These are phyloP conservation scores for Potentilla sterilis DNA, from an alignment of 306 rosid species.

Conservation along the genomic window DNA sequence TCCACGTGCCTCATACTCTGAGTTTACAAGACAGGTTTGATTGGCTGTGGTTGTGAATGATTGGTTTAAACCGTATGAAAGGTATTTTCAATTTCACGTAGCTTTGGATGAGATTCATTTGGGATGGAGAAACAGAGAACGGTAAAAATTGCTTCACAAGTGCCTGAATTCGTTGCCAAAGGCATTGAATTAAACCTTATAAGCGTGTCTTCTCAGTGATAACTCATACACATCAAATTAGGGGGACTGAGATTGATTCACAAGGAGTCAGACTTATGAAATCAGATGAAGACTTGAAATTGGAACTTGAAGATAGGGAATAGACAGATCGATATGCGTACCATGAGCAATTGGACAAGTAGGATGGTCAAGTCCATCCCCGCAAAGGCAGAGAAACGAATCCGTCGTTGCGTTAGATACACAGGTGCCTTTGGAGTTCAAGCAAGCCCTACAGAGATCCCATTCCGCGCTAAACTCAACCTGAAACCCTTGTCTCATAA, in stretches of 20 bases:
- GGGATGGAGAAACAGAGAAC: not conserved
- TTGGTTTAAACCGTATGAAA: too few species aligned
- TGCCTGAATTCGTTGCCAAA: too few species aligned
- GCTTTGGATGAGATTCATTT: not conserved
- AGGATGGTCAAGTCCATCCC: rapidly evolving
- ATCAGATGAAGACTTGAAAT: not conserved
- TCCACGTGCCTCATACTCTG: too few species aligned
- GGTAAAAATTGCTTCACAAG: not conserved
- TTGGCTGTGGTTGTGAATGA: too few species aligned
- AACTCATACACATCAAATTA: not conserved
- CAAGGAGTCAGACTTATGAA: not conserved
- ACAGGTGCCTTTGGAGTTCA: slow-evolving; percentile 1
- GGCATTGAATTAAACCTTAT: not conserved
- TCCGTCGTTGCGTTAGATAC: not conserved
- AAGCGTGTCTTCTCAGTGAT: not conserved
- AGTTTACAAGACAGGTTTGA: too few species aligned
- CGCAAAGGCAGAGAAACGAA: slow-evolving; percentile 8
- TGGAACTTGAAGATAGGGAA: not conserved
- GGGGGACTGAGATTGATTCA: not conserved
- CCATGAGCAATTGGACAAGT: not conserved
- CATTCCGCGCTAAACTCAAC: not conserved
- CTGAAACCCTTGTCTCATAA: slow-evolving; percentile 32
- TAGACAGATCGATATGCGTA: not conserved
- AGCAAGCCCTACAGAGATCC: slow-evolving; percentile 2
- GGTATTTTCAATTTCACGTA: not conserved